phyloP scores from a whole-genome alignment of 805 yeast species.

The Metschnikowia cerradonensis region DNA sequence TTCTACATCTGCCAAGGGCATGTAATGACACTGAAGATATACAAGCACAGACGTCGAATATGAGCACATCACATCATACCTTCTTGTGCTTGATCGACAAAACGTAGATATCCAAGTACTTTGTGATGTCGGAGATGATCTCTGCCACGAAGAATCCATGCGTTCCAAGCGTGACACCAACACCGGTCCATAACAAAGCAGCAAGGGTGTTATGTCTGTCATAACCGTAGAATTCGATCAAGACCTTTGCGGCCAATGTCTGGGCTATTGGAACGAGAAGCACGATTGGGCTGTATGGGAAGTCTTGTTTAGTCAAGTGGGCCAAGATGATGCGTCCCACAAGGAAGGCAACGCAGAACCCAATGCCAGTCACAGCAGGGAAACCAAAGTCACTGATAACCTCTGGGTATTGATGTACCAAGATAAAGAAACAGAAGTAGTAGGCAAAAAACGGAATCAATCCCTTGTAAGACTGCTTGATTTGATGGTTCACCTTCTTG shows the following conservation, averaged over 20 bases:
- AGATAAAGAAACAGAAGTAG: slow-evolving; percentile 44
- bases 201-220: slow-evolving; percentile 42
- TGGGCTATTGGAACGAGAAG: slow-evolving; percentile 61
- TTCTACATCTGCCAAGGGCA: not conserved
- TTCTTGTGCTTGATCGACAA: slow-evolving; percentile 78
- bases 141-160: slow-evolving; percentile 72
- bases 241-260: slow-evolving; percentile 30
- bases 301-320: slow-evolving; percentile 74
- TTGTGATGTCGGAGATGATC: slow-evolving; percentile 74
- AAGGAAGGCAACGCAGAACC: slow-evolving; percentile 70
- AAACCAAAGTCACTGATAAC: slow-evolving; percentile 42
- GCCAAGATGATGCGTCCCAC: slow-evolving; percentile 91
- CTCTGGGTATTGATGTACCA: slow-evolving; percentile 50
- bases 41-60: no score
- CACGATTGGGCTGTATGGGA: slow-evolving; percentile 72
- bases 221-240: slow-evolving; percentile 35
- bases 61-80: slow-evolving; percentile 19
- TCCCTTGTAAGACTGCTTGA: slow-evolving; percentile 46
- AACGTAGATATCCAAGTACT: slow-evolving; percentile 80
- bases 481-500: slow-evolving; percentile 26
- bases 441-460: slow-evolving; percentile 65
- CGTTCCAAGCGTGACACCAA: slow-evolving; percentile 62
- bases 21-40: not conserved
- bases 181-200: slow-evolving; percentile 60
- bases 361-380: slow-evolving; percentile 66